phyloP scores from a whole-genome alignment of 1,284 basidiomycete species.

The Cutaneotrichosporon sp. region DNA sequence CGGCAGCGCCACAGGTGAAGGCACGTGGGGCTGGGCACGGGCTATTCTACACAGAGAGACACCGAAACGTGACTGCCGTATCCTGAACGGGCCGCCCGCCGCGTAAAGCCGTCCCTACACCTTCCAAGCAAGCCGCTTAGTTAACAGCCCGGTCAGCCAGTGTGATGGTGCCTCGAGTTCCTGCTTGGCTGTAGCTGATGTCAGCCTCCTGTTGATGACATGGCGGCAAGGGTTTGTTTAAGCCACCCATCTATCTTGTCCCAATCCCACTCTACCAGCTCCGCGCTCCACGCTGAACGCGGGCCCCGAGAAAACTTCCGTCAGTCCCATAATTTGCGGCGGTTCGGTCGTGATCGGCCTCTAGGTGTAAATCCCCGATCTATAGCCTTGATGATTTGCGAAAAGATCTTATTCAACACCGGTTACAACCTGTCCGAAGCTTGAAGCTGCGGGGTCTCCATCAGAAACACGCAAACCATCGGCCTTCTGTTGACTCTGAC shows the following conservation, averaged over 20 bases:
- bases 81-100: not conserved
- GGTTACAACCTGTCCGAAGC: not conserved
- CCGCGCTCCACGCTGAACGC: not conserved
- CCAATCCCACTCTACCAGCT: no score
- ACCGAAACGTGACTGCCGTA: not conserved
- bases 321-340: not conserved
- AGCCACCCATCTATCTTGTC: not conserved
- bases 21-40: conserved; percentile 9
- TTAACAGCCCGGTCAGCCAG: not conserved
- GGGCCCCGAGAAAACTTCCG: not conserved
- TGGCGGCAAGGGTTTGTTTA: not conserved
- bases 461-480: not conserved
- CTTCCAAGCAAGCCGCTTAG: not conserved
- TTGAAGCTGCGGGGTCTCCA: not conserved
- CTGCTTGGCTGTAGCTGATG: not conserved
- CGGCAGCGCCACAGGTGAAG: not conserved
- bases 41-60: not conserved
- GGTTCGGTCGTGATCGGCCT: not conserved
- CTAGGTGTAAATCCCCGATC: not conserved
- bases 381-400: not conserved
- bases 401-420: not conserved
- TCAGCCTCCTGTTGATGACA: not conserved
- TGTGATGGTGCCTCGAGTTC: not conserved
- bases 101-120: conserved; percentile 4
- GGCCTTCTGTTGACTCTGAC: not conserved